Percentiles rank a stretch among this genome's conserved stretches.
phyloP scores from a whole-genome alignment of 768 basidiomycete genomes.

The Xerocomus spinulosus region DNA sequence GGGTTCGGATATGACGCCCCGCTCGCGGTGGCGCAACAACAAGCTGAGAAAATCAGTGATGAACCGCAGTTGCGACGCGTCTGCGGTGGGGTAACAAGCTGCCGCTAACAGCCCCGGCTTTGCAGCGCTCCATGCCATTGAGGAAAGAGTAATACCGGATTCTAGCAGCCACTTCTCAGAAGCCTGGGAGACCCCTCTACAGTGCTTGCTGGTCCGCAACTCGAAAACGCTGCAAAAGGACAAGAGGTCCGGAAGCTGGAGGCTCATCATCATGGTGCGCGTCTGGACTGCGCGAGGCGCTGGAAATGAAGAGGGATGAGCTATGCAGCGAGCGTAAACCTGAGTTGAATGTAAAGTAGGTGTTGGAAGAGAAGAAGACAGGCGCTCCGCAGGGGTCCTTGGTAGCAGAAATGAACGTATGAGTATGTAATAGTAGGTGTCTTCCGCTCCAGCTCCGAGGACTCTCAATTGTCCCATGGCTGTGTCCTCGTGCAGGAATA shows the following conservation, averaged over 20 bases:
- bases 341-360: constrained; percentile 1
- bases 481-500: neutral
- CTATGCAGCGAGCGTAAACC: neutral
- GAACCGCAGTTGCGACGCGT: constrained; percentile 50
- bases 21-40: constrained; percentile 35
- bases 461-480: neutral
- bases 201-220: constrained; percentile 27
- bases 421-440: constrained; percentile 16
- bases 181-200: constrained; percentile 22
- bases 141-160: constrained; percentile 17
- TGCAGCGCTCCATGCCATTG: constrained; percentile 22
- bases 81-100: constrained; percentile 56
- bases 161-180: constrained; percentile 29
- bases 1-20: constrained; percentile 15
- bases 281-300: constrained; percentile 1
- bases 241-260: constrained; percentile 30
- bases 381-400: neutral
- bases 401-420: neutral
- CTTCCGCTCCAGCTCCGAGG: constrained; percentile 20
- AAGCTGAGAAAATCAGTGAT: constrained; percentile 48
- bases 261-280: constrained; percentile 17
- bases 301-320: neutral
- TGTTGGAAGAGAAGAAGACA: constrained; percentile 7
- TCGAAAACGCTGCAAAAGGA: constrained; percentile 25
- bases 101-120: constrained; percentile 53